phyloP scores from a whole-genome alignment of 2,329 filamentous ascomycete genomes.

The Penicillium olsonii region DNA sequence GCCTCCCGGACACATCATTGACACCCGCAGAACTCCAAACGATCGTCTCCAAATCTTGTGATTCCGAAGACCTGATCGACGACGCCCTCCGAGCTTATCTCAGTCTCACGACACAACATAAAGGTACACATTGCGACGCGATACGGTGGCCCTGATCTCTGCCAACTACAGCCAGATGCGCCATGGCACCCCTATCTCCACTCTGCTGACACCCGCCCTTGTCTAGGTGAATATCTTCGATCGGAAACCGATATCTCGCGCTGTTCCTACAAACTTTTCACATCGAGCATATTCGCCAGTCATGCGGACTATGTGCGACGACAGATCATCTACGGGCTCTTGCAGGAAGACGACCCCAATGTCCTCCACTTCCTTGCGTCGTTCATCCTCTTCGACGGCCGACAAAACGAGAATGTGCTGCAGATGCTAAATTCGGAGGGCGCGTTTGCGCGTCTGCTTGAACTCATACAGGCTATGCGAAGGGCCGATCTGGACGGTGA shows the following conservation, averaged over 20 bases:
- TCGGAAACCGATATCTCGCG: constrained; percentile 77
- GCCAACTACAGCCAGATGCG: not conserved
- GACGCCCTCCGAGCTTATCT: constrained; percentile 84
- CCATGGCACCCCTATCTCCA: not conserved
- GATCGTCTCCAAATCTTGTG: constrained; percentile 61
- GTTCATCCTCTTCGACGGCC: constrained; percentile 84
- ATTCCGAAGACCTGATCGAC: constrained; percentile 71
- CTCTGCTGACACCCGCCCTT: constrained; percentile 21
- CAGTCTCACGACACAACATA: constrained; percentile 72
- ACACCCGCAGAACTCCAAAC: constrained; percentile 62
- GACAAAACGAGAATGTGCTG: constrained; percentile 74
- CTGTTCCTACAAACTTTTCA: constrained; percentile 77
- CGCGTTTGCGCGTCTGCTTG: constrained; percentile 79
- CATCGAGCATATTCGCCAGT: constrained; percentile 70
- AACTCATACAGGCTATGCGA: constrained; percentile 70
- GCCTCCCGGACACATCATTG: constrained; percentile 13
- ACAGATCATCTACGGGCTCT: constrained; percentile 87
- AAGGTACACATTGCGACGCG: constrained; percentile 47
- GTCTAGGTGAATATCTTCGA: constrained; percentile 67
- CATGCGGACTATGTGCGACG: constrained; percentile 86
- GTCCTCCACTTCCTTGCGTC: constrained; percentile 81
- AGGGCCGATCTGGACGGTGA: constrained; percentile 49
- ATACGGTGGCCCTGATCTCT: not conserved
- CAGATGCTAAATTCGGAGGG: constrained; percentile 84
- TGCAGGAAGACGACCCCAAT: constrained; percentile 79